Evolutionary conservation across 2,329 filamentous ascomycete species (phyloP).

Genomic region (Apiospora hydei): DNA sequence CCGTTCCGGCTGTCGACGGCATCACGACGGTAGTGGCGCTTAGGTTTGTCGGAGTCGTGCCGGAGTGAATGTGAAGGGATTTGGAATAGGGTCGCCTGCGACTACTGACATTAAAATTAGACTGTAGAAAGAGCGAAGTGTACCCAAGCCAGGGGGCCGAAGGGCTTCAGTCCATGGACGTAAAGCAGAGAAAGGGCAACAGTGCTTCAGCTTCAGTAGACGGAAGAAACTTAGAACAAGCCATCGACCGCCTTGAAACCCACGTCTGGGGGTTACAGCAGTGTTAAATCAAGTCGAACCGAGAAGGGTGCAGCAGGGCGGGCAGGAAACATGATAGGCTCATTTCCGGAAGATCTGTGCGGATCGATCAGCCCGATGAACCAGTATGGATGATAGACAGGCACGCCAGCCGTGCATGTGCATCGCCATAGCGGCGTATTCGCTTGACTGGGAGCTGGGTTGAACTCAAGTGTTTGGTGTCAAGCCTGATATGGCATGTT

Average conservation of each 20-base stretch:
- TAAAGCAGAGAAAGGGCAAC: constrained; percentile 1
- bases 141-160: constrained; percentile 17
- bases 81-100: constrained; percentile 20
- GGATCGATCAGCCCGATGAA: background rate
- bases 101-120: constrained; percentile 11
- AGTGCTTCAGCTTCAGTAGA: background rate
- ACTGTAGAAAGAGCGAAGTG: constrained; percentile 13
- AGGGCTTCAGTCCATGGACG: constrained; percentile 9
- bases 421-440: constrained; percentile 19
- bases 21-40: background rate
- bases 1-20: background rate
- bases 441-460: constrained; percentile 10
- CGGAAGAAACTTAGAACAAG: constrained; percentile 7
- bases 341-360: constrained; percentile 9
- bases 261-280: constrained; percentile 3
- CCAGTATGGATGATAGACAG: background rate
- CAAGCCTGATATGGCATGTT: constrained; percentile 15
- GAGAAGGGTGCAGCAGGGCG: background rate
- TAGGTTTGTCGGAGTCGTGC: constrained; percentile 6
- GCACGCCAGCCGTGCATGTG: background rate
- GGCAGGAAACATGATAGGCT: constrained; percentile 12
- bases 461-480: constrained; percentile 9
- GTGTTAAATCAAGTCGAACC: constrained; percentile 19
- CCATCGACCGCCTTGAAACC: constrained; percentile 4
- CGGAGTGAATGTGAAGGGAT: background rate